Base-by-base conservation (phyloP, 2,329 filamentous ascomycete genomes). In the Paecilomyces sp. region DNA sequence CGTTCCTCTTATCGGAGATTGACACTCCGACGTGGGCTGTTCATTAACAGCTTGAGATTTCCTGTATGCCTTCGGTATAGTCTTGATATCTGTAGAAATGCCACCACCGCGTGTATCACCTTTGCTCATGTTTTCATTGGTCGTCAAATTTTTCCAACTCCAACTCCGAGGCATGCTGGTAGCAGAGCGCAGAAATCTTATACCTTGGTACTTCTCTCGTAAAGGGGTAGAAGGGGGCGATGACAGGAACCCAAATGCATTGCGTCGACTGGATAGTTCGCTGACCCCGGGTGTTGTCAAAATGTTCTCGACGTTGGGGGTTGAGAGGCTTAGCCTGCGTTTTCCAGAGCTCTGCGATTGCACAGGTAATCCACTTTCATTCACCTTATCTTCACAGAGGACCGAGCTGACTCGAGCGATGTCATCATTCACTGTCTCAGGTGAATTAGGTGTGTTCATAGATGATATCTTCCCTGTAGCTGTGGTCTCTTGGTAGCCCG, bases 131-230 rank as follows among this genome's bases (percentile, higher is more conserved):
- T 71, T 72, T 28, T 79, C 73, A 31, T 65, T 68, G 65, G 74
- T 78, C 36, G 72, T 74, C 54, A 83, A 75, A 22, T 85, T 78
- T 60, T 76, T 79, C 75, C 75, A 77, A 47, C 80, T 77, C 85
- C 85, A 87, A 73, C 84, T 86, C 67, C 84, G 85, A 4, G 84
- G 83, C 15, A 80, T 81, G 5, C 80, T 79, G 12, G 83, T 82
- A 1, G 84, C 83, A 3, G 80, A 77, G 34, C 75, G 76, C 25
- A 82, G 71, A 2, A 78, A 74, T 13, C 74, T 71, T 30, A 78
- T 72, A 3, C 74, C 71, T 51, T 75, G 72, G 28, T 75, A 70
- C 58, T 75, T 75, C 33, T 74, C 73, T 0, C 74, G 70, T 3
- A 67, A 61, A 15, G 65, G 67, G 53, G 62, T 60, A 2, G 69